phyloP scores from a whole-genome alignment of 371 early-diverging fungal species.

The Mortierella sp. region DNA sequence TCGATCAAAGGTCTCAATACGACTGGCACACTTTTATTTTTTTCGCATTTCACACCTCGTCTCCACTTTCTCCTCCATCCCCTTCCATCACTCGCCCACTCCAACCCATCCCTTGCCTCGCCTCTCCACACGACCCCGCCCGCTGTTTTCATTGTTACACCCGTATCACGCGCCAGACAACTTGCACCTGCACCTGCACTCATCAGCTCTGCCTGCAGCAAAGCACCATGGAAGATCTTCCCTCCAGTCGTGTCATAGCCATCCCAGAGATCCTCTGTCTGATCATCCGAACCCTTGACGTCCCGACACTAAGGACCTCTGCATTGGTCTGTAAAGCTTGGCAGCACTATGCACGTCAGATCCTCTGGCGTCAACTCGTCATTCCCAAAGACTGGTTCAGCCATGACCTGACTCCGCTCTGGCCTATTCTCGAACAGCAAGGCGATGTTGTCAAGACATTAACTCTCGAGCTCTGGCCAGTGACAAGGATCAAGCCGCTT shows the following conservation, averaged over 20 bases:
- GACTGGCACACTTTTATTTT: no score
- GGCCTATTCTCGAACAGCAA: slow-evolving; percentile 30
- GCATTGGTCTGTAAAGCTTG: slow-evolving; percentile 32
- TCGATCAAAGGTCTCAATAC: no score
- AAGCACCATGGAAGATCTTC: slow-evolving; percentile 23
- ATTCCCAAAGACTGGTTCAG: slow-evolving; percentile 39
- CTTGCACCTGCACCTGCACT: no score
- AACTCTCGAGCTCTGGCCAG: slow-evolving; percentile 14
- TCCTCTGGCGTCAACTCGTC: slow-evolving; percentile 31
- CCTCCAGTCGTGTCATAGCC: slow-evolving; percentile 21
- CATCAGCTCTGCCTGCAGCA: no score
- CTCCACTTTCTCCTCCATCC: no score
- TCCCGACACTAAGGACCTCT: slow-evolving; percentile 6
- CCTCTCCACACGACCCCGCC: no score
- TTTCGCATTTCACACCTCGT: no score
- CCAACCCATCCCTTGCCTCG: no score
- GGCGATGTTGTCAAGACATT: slow-evolving; percentile 11
- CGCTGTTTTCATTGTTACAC: no score
- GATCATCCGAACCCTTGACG: slow-evolving; percentile 21
- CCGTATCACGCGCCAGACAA: no score
- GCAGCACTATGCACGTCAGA: slow-evolving; percentile 6
- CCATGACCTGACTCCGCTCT: slow-evolving; percentile 29
- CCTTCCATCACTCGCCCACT: no score
- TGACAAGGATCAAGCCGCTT: slow-evolving; percentile 2
- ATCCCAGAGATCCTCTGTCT: slow-evolving; percentile 44